A percentile compares a stretch with the other conserved stretches of the same genome.
These are phyloP conservation scores for Boechera divaricarpa DNA, from an alignment of 345 rosid genomes.

Conservation along the genomic window DNA sequence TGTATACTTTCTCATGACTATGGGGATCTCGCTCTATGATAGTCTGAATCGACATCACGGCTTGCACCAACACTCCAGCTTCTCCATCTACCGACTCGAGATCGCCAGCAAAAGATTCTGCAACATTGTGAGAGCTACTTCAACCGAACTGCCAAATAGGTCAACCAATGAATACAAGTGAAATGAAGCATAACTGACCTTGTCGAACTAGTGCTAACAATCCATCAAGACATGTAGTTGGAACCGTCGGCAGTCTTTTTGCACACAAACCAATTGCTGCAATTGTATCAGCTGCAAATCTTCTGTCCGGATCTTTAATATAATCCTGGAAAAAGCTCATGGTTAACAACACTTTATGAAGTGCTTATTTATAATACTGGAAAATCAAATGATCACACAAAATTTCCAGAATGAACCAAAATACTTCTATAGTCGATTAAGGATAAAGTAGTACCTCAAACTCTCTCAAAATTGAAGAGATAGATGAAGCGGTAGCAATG, in stretches of 20 bases:
- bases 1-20: constrained; percentile 75
- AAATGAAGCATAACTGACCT: constrained; percentile 56
- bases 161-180: background rate
- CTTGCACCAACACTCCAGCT: constrained; percentile 75
- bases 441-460: constrained; percentile 68
- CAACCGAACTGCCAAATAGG: constrained; percentile 24
- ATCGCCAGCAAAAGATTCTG: constrained; percentile 65
- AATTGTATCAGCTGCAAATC: constrained; percentile 86
- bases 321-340: constrained; percentile 68
- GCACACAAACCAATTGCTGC: constrained; percentile 91
- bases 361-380: background rate
- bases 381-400: constrained; percentile 16
- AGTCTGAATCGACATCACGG: constrained; percentile 75
- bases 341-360: background rate
- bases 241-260: constrained; percentile 66
- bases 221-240: constrained; percentile 74
- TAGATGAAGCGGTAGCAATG: constrained; percentile 71
- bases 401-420: constrained; percentile 20
- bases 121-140: constrained; percentile 43
- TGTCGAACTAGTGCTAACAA: constrained; percentile 67
- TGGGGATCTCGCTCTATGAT: constrained; percentile 78
- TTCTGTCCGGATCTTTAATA: constrained; percentile 87
- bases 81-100: constrained; percentile 58
- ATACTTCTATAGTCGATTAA: background rate
- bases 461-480: constrained; percentile 75